Conservation (phyloP, 352 stramenopile species). For the Pythium rhizo-oryzae region DNA sequence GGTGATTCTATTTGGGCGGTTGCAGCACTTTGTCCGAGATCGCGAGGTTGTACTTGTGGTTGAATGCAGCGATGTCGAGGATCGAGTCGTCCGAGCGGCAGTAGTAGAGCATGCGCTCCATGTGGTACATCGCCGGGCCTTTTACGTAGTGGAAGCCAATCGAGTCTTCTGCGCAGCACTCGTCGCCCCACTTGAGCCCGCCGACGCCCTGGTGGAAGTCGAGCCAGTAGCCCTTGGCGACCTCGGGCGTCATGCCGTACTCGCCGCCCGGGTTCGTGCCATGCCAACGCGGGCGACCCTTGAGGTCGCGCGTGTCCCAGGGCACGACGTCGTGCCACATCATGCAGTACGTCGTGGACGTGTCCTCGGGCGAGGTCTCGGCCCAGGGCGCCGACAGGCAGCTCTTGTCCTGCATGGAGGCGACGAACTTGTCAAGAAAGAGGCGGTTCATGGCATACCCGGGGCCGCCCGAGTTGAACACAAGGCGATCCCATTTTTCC, state of each 20-base stretch:
- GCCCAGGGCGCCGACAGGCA: constrained; percentile 69
- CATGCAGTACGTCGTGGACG: constrained; percentile 85
- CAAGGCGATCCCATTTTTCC: constrained; percentile 60
- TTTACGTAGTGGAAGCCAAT: constrained; percentile 83
- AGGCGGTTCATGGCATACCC: constrained; percentile 81
- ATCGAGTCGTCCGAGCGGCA: constrained; percentile 42
- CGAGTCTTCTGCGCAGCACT: constrained; percentile 63
- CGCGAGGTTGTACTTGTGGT: constrained; percentile 17
- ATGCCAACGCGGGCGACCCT: constrained; percentile 76
- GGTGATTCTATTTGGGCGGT: constrained; percentile 6
- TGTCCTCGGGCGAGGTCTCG: constrained; percentile 76
- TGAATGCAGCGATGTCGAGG: constrained; percentile 13
- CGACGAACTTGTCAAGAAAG: constrained; percentile 75
- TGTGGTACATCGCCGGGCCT: constrained; percentile 75
- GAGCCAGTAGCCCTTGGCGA: constrained; percentile 64
- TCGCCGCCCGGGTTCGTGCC: constrained; percentile 68
- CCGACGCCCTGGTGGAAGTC: constrained; percentile 77
- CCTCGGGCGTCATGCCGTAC: constrained; percentile 57
- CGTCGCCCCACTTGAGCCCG: constrained; percentile 54
- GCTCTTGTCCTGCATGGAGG: constrained; percentile 48
- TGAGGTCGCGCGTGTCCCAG: constrained; percentile 70
- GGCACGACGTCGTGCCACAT: constrained; percentile 79
- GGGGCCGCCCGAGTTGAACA: constrained; percentile 85
- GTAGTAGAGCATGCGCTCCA: constrained; percentile 72
- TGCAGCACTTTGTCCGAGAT: constrained; percentile 16